Evolutionary conservation across 257 asterid species (phyloP).

Genomic region (Solanum arcanum): DNA sequence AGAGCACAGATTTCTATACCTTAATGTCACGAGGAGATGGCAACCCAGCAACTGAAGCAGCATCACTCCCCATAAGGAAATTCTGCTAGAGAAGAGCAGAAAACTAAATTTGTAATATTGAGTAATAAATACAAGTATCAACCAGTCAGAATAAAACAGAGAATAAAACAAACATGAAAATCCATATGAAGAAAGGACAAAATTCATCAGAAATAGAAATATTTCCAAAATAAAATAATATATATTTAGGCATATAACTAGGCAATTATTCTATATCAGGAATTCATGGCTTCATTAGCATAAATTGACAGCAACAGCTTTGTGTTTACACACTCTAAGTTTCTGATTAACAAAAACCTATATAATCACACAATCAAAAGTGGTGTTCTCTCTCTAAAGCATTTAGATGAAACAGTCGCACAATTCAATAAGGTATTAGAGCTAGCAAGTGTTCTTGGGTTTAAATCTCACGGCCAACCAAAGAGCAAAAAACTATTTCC

Average conservation of each 20-base stretch:
- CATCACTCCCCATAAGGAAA: slow-evolving; percentile 52
- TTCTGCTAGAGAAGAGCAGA: neutral
- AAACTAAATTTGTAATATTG: neutral
- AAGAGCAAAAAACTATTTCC: neutral
- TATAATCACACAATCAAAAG: neutral
- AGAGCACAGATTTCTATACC: slow-evolving; percentile 28
- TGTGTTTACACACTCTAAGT: neutral
- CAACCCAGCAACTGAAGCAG: neutral
- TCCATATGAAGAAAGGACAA: neutral
- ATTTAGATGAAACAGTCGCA: neutral
- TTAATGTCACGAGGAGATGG: slow-evolving; percentile 40
- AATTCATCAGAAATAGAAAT: neutral
- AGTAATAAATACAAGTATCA: neutral
- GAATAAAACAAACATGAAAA: neutral
- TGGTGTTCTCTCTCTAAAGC: neutral
- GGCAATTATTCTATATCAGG: neutral
- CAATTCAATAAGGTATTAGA: neutral
- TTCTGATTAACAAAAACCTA: neutral
- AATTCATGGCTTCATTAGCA: neutral
- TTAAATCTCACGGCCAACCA: neutral
- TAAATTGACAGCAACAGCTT: neutral
- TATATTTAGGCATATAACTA: neutral
- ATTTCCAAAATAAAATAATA: neutral
- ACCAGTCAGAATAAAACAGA: neutral
- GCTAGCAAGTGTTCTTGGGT: neutral